Conservation (phyloP, 2,329 filamentous ascomycete genomes). For the Fusarium stilboides region DNA sequence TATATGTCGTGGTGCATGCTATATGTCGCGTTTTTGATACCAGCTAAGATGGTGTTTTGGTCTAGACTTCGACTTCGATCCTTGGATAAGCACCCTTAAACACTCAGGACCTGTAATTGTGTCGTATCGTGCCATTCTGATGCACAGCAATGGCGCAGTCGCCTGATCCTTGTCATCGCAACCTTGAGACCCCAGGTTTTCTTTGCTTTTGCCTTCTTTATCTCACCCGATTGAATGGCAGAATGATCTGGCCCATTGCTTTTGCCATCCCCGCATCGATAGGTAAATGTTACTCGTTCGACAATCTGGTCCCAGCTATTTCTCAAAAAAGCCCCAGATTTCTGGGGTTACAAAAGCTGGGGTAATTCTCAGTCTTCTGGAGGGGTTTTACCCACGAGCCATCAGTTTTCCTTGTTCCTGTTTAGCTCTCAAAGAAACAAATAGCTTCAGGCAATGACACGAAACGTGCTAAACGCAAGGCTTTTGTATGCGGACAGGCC, state of each 20-base stretch:
- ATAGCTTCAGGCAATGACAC: background rate
- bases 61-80: constrained; percentile 21
- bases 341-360: constrained; percentile 19
- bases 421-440: too few species aligned
- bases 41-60: constrained; percentile 9
- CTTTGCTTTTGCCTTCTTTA: constrained; percentile 5
- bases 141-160: constrained; percentile 34
- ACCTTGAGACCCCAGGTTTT: constrained; percentile 21
- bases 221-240: background rate
- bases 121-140: constrained; percentile 35
- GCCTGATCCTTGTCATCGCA: constrained; percentile 24
- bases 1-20: background rate
- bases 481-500: too few species aligned
- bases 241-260: constrained; percentile 4
- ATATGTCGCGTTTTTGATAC: constrained; percentile 30
- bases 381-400: constrained; percentile 16
- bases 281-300: constrained; percentile 8
- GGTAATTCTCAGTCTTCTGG: constrained; percentile 20
- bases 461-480: background rate
- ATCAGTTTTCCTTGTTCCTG: background rate
- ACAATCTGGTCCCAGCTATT: constrained; percentile 15
- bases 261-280: constrained; percentile 11
- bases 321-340: constrained; percentile 1
- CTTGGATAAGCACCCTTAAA: background rate
- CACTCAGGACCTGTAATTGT: background rate